phyloP scores from a whole-genome alignment of 2,329 filamentous ascomycete species.

The Colletotrichum neosansevieriae region DNA sequence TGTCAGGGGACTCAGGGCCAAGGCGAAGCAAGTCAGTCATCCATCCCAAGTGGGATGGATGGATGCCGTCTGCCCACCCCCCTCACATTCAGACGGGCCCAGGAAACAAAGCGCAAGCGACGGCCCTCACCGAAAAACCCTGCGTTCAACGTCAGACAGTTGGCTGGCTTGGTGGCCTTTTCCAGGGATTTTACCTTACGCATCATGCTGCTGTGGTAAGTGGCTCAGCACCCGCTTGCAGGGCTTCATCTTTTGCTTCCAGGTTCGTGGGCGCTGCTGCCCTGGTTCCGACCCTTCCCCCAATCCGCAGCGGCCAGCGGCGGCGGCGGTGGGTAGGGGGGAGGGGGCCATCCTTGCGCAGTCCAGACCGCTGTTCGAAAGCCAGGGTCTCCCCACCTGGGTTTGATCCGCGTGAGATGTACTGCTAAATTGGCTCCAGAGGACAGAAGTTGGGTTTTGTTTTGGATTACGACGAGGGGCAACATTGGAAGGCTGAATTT shows the following conservation, averaged over 20 bases:
- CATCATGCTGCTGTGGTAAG: conserved; percentile 5
- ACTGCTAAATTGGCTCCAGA: neutral
- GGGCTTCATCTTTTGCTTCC: conserved; percentile 5
- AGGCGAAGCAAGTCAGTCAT: conserved; percentile 28
- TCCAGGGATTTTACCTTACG: neutral
- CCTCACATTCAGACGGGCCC: conserved; percentile 27
- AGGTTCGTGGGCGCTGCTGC: conserved; percentile 33
- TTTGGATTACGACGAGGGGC: neutral
- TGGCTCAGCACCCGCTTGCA: conserved; percentile 14
- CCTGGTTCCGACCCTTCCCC: conserved; percentile 35
- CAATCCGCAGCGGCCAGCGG: conserved; percentile 4
- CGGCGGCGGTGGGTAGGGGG: neutral
- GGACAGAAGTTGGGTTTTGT: conserved; percentile 10
- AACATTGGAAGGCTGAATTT: neutral
- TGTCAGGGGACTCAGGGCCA: conserved; percentile 26
- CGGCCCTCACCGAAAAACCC: conserved; percentile 30
- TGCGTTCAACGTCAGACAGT: conserved; percentile 2
- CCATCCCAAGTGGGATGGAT: conserved; percentile 19
- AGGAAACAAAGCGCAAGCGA: conserved; percentile 8
- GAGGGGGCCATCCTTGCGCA: conserved; percentile 25
- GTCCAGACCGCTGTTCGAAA: conserved; percentile 29
- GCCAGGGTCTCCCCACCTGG: conserved; percentile 28
- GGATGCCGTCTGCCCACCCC: conserved; percentile 11
- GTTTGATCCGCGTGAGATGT: conserved; percentile 30
- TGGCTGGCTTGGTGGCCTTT: conserved; percentile 1